Evolutionary conservation across 148 eudicot species (phyloP), one percentile per base, ranked within the genome.

Genomic region (Nyssa sinensis): DNA sequence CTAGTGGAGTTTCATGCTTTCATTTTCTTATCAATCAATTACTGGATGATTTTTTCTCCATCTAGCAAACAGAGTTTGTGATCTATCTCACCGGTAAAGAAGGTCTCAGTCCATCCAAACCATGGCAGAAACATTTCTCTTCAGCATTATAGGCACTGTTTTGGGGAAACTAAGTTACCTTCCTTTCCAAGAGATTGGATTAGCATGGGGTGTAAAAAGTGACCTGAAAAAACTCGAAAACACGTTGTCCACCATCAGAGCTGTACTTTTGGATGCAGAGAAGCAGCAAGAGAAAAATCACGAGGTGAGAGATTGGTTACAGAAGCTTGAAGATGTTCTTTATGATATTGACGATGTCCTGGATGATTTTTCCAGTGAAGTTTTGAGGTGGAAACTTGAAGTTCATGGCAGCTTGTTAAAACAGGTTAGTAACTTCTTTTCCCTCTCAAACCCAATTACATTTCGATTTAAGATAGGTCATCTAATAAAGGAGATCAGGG

Each of bases 341-440:
- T 74, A 77, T 19, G 79, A 82, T 23, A 76, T 77, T 34, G 82
- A 78, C 19, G 82, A 82, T 63, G 12, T 82, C 58, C 69, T 78
- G 34, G 85, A 82, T 32, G 77, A 67, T 65, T 62, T 75, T 9
- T 4, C 24, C 28, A 82, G 81, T 28, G 47, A 62, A 10, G 73
- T 73, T 32, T 11, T 27, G 61, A 61, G 25, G 1, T 51, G 67
- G 55, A 69, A 78, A n/a, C 66, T 41, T 5, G 13, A 1, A 3
- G 59, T 57, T 30, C 30, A 8, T 0, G 24, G 17, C 9, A 68
- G 57, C 6, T 2, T 68, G 27, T 14, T 10, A 17, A 28, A 58
- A 30, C 66, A 74, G 69, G 73, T 81, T 58, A 73, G 58, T 7
- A 14, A 0, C 44, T 75, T 78, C 16, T 62, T 75, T 55, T 62